phyloP scores from a whole-genome alignment of 768 basidiomycete species.

The Suillus hirtellus region DNA sequence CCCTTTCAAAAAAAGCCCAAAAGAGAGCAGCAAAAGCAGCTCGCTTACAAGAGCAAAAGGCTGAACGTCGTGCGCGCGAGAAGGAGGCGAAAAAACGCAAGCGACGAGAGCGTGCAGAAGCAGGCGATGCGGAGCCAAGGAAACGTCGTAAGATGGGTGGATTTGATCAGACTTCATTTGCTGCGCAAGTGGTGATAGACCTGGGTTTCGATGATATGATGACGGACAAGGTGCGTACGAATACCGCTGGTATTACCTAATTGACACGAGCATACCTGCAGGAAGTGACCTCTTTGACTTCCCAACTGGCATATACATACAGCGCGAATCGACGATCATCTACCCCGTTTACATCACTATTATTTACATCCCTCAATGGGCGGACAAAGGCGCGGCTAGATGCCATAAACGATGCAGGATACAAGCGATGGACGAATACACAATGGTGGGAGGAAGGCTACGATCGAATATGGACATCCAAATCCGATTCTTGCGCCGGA shows the following conservation, averaged over 20 bases:
- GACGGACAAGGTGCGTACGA: slow-evolving; percentile 75
- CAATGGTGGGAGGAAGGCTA: slow-evolving; percentile 84
- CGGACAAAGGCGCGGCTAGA: slow-evolving; percentile 67
- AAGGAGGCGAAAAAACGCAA: slow-evolving; percentile 77
- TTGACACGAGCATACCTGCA: slow-evolving; percentile 34
- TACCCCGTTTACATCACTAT: slow-evolving; percentile 66
- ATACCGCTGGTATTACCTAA: slow-evolving; percentile 14
- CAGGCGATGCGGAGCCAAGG: slow-evolving; percentile 50
- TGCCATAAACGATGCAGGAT: slow-evolving; percentile 59
- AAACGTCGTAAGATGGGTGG: slow-evolving; percentile 26
- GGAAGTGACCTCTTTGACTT: slow-evolving; percentile 89
- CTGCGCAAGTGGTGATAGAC: slow-evolving; percentile 78
- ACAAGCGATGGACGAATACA: slow-evolving; percentile 78
- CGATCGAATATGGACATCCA: slow-evolving; percentile 60
- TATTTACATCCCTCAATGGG: slow-evolving; percentile 82
- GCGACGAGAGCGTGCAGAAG: slow-evolving; percentile 58
- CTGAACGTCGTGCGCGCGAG: slow-evolving; percentile 74
- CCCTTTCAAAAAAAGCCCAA: slow-evolving; percentile 74
- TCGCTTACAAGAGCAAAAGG: slow-evolving; percentile 62
- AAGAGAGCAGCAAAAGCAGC: slow-evolving; percentile 77
- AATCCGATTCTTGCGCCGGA: slow-evolving; percentile 10
- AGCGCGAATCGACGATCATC: slow-evolving; percentile 77
- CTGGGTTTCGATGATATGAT: slow-evolving; percentile 92
- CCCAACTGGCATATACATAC: slow-evolving; percentile 91
- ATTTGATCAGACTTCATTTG: slow-evolving; percentile 39